phyloP scores from a whole-genome alignment of 768 basidiomycete species.

The Lanmaoa pseudosensibilis region DNA sequence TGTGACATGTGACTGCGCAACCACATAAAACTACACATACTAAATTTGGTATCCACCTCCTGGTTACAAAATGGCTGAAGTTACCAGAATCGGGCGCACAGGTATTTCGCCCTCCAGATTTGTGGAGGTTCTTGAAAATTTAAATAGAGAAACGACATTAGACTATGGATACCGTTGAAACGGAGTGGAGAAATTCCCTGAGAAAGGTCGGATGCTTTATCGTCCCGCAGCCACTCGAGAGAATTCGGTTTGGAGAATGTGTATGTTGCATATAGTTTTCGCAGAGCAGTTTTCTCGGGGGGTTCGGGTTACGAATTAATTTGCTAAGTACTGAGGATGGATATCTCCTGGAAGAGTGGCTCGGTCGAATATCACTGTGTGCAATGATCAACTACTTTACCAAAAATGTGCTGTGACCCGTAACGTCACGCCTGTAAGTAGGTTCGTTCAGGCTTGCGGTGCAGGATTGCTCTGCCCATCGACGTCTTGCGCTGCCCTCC shows the following conservation, averaged over 20 bases:
- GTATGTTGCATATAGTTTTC: background rate
- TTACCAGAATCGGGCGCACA: background rate
- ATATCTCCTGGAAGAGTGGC: background rate
- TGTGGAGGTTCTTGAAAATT: background rate
- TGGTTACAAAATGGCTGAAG: background rate
- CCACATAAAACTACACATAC: conserved; percentile 25
- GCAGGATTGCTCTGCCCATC: conserved; percentile 28
- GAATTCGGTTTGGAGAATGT: background rate
- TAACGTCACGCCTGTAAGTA: conserved; percentile 40
- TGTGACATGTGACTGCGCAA: no score
- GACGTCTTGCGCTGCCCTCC: conserved; percentile 16
- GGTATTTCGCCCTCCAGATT: background rate
- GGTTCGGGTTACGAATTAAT: background rate
- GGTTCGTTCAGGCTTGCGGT: conserved; percentile 33
- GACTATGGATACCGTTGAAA: background rate
- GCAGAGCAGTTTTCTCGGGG: background rate
- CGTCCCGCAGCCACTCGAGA: background rate
- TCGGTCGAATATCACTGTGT: conserved; percentile 17
- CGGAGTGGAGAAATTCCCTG: background rate
- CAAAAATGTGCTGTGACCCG: conserved; percentile 34
- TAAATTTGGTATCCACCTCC: conserved; percentile 24
- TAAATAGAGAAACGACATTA: background rate
- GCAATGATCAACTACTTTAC: conserved; percentile 37
- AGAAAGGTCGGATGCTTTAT: background rate
- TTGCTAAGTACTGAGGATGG: no score